Evolutionary conservation across 1,139 yeast species (phyloP).

Genomic region (Taphrina communis): DNA sequence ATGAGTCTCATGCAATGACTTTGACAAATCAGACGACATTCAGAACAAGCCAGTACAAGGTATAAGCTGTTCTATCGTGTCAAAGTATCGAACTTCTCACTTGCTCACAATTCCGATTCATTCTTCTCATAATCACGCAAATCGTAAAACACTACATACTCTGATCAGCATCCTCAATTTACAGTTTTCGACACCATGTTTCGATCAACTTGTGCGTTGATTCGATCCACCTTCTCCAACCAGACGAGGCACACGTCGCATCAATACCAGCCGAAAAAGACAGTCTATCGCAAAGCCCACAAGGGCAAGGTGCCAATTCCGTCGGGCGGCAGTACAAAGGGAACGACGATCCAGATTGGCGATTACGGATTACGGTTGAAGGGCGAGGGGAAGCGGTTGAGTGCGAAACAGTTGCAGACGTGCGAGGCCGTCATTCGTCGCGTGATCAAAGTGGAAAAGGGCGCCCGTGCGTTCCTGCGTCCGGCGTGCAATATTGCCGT

Average conservation of each 20-base stretch:
- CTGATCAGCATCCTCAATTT: no score
- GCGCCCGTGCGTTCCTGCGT: slow-evolving; percentile 76
- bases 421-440: slow-evolving; percentile 88
- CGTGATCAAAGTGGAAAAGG: slow-evolving; percentile 59
- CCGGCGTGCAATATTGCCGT: slow-evolving; percentile 86
- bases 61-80: no score
- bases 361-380: slow-evolving; percentile 84
- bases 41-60: not conserved
- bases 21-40: not conserved
- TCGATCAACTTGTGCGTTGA: slow-evolving; percentile 21
- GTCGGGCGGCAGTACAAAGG: slow-evolving; percentile 91
- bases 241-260: slow-evolving; percentile 40
- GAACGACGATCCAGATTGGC: slow-evolving; percentile 81
- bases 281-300: slow-evolving; percentile 75
- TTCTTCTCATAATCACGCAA: no score
- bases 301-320: slow-evolving; percentile 95
- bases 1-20: no score
- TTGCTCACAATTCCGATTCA: no score
- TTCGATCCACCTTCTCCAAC: slow-evolving; percentile 31
- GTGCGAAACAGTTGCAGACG: slow-evolving; percentile 89
- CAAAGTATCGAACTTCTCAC: no score
- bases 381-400: slow-evolving; percentile 80
- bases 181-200: slow-evolving; percentile 7
- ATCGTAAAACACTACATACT: no score
- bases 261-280: slow-evolving; percentile 65